Evolutionary conservation across 164 flowering plant species (phyloP).

Genomic region (Macadamia tetraphylla): DNA sequence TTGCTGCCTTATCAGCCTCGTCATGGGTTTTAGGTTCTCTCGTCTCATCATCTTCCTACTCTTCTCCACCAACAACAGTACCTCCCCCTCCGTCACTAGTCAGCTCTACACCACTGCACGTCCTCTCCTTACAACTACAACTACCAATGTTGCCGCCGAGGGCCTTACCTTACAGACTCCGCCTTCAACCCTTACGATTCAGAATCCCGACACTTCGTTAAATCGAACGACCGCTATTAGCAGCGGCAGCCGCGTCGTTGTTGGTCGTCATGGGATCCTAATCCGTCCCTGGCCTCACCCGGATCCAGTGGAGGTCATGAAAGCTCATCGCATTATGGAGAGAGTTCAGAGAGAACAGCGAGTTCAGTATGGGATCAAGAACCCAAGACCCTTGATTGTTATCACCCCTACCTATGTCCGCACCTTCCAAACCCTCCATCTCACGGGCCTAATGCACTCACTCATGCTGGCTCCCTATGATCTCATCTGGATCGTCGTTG

Average conservation of each 20-base stretch:
- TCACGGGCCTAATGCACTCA: constrained; percentile 90
- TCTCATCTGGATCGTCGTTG: constrained; percentile 84
- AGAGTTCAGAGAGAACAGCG: constrained; percentile 87
- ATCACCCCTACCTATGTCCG: constrained; percentile 90
- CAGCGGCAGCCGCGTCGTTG: constrained; percentile 61
- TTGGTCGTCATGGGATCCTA: constrained; percentile 90
- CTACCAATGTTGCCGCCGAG: constrained; percentile 16
- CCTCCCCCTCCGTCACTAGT: constrained; percentile 15
- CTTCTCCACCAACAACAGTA: constrained; percentile 40
- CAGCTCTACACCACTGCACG: constrained; percentile 14
- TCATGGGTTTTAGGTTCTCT: constrained; percentile 81
- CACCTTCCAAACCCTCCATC: constrained; percentile 85
- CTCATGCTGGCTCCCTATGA: constrained; percentile 80
- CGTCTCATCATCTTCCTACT: constrained; percentile 66
- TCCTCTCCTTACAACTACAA: constrained; percentile 22
- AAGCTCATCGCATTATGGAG: constrained; percentile 79
- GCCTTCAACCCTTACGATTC: not conserved
- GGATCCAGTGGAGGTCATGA: constrained; percentile 75
- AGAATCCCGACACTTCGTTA: constrained; percentile 2
- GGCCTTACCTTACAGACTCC: too few species aligned
- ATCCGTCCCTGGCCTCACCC: constrained; percentile 97
- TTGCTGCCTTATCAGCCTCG: constrained; percentile 81
- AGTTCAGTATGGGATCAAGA: constrained; percentile 66
- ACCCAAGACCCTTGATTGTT: constrained; percentile 55
- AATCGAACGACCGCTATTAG: not conserved